Evolutionary conservation across 2,329 filamentous ascomycete genomes (phyloP).

Genomic region (Colletotrichum eleusines): DNA sequence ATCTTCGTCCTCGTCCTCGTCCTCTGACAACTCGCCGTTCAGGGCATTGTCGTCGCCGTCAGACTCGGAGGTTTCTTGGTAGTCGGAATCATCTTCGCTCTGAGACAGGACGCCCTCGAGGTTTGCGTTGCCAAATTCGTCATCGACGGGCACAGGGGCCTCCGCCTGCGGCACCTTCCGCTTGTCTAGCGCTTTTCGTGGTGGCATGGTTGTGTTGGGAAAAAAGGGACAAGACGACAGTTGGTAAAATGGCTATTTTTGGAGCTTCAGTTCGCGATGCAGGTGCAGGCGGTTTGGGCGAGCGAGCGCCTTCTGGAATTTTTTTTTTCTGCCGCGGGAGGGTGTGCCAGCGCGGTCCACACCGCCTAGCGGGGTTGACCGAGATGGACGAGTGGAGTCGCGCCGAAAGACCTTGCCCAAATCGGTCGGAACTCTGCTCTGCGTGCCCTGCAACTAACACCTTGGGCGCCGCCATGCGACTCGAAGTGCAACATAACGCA

Average conservation of each 20-base stretch:
- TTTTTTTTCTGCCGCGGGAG: slow-evolving; percentile 42
- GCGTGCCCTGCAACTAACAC: slow-evolving; percentile 13
- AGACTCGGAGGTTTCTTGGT: slow-evolving; percentile 58
- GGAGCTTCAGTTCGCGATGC: slow-evolving; percentile 39
- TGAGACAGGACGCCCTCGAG: slow-evolving; percentile 69
- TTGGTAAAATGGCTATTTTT: slow-evolving; percentile 38
- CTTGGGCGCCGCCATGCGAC: background rate
- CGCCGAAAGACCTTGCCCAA: background rate
- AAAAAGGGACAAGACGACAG: slow-evolving; percentile 27
- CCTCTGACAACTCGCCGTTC: slow-evolving; percentile 56
- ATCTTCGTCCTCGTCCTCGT: slow-evolving; percentile 55
- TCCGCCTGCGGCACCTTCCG: slow-evolving; percentile 73
- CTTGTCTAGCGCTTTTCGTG: slow-evolving; percentile 65
- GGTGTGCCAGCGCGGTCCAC: slow-evolving; percentile 31
- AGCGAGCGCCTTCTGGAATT: slow-evolving; percentile 29
- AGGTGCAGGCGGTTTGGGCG: slow-evolving; percentile 31
- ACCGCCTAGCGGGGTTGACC: slow-evolving; percentile 40
- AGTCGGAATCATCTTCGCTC: slow-evolving; percentile 69
- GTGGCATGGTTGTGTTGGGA: slow-evolving; percentile 51
- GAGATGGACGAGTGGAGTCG: slow-evolving; percentile 26
- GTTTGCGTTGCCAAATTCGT: slow-evolving; percentile 68
- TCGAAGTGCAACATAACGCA: background rate
- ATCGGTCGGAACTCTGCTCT: background rate
- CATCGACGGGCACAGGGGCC: slow-evolving; percentile 67
- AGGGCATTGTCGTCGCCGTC: slow-evolving; percentile 49